phyloP scores from a whole-genome alignment of 495 filamentous ascomycete species.

The Penicillium bovifimosum region DNA sequence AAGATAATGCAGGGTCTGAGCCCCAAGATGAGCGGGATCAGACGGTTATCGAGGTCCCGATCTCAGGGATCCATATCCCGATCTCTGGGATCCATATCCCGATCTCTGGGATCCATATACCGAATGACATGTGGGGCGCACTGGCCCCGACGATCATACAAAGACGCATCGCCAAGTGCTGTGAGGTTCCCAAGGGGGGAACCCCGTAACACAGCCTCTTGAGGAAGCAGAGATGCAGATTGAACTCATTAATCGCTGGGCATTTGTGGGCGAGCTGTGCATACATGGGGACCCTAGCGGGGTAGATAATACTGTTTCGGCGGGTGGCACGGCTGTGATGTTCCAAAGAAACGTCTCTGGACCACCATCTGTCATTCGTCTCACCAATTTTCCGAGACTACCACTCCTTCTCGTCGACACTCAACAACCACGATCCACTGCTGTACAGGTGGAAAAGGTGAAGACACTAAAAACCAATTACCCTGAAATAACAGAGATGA shows the following conservation, averaged over 20 bases:
- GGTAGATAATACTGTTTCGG: slow-evolving; percentile 92
- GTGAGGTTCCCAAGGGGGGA: no score
- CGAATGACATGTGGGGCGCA: no score
- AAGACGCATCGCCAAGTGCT: no score
- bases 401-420: slow-evolving; percentile 89
- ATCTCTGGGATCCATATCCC: no score
- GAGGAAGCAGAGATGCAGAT: slow-evolving; percentile 78
- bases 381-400: slow-evolving; percentile 82
- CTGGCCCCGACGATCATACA: no score
- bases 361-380: slow-evolving; percentile 63
- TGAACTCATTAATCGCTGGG: slow-evolving; percentile 94
- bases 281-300: slow-evolving; percentile 95
- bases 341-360: slow-evolving; percentile 71
- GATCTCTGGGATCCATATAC: no score
- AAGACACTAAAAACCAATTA: slow-evolving; percentile 60
- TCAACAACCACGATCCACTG: slow-evolving; percentile 72
- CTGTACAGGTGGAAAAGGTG: slow-evolving; percentile 81
- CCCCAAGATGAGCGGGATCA: no score
- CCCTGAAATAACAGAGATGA: slow-evolving; percentile 64
- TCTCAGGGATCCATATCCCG: no score
- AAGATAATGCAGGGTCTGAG: no score
- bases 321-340: slow-evolving; percentile 84
- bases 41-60: no score
- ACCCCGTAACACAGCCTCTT: no score
- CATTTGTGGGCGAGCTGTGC: slow-evolving; percentile 92